phyloP scores from a whole-genome alignment of 768 basidiomycete genomes.

The Russula abietina region DNA sequence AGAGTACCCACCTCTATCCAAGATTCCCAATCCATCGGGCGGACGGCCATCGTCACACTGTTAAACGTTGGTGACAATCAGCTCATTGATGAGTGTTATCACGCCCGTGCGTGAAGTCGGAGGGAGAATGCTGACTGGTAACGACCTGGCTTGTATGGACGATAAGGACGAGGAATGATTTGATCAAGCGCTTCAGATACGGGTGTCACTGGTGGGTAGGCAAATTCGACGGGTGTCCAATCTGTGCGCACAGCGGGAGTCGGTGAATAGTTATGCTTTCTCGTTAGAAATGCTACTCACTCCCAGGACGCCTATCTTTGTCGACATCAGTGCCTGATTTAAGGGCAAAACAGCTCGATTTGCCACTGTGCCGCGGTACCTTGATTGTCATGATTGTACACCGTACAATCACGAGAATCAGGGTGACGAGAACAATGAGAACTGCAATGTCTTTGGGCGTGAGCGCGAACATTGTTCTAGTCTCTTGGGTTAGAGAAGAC shows the following conservation, averaged over 20 bases:
- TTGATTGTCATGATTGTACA: too few relatives aligned
- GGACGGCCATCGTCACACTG: constrained; percentile 66
- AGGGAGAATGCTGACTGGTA: constrained; percentile 42
- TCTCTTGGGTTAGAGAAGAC: too few relatives aligned
- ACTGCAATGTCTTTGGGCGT: background rate
- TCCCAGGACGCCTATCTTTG: constrained; percentile 27
- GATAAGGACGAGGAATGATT: constrained; percentile 54
- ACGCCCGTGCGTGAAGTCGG: background rate
- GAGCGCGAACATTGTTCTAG: too few relatives aligned
- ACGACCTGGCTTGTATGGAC: constrained; percentile 56
- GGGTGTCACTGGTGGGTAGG: constrained; percentile 46
- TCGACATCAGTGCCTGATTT: background rate
- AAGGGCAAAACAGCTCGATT: background rate
- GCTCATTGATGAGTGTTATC: background rate
- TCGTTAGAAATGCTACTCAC: constrained; percentile 17
- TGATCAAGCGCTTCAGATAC: constrained; percentile 37
- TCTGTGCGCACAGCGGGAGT: constrained; percentile 31
- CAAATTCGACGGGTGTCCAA: constrained; percentile 48
- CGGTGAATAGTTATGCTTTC: too few relatives aligned
- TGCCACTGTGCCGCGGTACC: background rate
- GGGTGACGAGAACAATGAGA: background rate
- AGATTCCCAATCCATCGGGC: constrained; percentile 59
- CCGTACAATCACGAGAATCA: background rate
- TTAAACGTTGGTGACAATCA: background rate
- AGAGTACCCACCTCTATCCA: constrained; percentile 58